phyloP scores from a whole-genome alignment of 805 yeast genomes.

The Myxozyma lipomycoides region DNA sequence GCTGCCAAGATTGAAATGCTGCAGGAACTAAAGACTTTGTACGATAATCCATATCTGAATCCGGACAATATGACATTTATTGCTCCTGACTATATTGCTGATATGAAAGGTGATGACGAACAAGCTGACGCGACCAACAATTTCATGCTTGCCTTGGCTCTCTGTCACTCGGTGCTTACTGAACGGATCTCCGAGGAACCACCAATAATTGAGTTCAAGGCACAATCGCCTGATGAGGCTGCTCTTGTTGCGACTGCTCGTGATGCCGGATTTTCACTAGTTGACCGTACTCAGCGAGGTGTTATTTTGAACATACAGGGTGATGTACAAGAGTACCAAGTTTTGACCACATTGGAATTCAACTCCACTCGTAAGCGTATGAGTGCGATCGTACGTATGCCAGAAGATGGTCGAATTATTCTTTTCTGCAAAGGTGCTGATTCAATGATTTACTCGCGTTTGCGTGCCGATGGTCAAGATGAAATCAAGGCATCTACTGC shows the following conservation, averaged over 20 bases:
- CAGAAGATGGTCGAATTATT: constrained; percentile 41
- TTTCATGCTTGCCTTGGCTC: constrained; percentile 62
- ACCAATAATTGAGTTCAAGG: constrained; percentile 53
- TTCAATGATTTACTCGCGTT: constrained; percentile 55
- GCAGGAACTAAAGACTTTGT: constrained; percentile 38
- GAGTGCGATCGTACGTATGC: constrained; percentile 61
- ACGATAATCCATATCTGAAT: constrained; percentile 48
- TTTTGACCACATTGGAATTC: constrained; percentile 59
- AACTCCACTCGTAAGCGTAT: constrained; percentile 71
- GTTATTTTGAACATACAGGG: constrained; percentile 48
- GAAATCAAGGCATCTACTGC: constrained; percentile 54
- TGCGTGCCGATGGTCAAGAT: constrained; percentile 41
- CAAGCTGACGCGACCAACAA: constrained; percentile 51
- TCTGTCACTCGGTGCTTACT: constrained; percentile 73
- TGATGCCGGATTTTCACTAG: constrained; percentile 64
- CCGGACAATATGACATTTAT: constrained; percentile 57
- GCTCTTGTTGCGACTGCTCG: constrained; percentile 75
- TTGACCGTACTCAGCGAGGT: constrained; percentile 50
- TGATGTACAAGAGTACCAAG: constrained; percentile 42
- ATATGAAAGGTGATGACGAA: constrained; percentile 41
- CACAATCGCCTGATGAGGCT: constrained; percentile 81
- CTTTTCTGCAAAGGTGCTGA: constrained; percentile 73
- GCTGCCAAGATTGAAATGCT: constrained; percentile 49
- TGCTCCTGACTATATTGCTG: constrained; percentile 56
- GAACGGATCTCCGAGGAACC: constrained; percentile 45